Evolutionary conservation across 2,329 filamentous ascomycete genomes (phyloP).

Genomic region (Pseudogymnoascus sp.): DNA sequence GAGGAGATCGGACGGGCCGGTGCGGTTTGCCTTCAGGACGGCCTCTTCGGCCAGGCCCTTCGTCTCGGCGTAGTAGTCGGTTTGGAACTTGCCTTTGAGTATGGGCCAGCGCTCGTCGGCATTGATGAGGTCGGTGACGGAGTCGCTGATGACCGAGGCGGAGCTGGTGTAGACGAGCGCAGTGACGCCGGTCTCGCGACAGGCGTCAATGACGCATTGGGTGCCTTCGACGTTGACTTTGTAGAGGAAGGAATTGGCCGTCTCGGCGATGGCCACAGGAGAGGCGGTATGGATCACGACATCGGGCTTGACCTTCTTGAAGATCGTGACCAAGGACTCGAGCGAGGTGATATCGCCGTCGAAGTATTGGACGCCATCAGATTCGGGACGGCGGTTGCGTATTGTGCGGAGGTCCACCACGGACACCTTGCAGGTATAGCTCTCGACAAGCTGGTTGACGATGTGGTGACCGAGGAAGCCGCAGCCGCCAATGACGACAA

Average conservation of each 20-base stretch:
- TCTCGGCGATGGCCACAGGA: conserved; percentile 48
- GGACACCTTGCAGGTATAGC: conserved; percentile 47
- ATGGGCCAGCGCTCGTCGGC: conserved; percentile 77
- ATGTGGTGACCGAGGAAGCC: conserved; percentile 80
- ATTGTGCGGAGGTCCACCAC: conserved; percentile 66
- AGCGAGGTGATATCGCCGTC: conserved; percentile 70
- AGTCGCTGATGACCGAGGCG: conserved; percentile 79
- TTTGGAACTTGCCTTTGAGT: conserved; percentile 60
- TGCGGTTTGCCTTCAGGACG: conserved; percentile 67
- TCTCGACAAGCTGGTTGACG: conserved; percentile 62
- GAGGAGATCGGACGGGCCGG: conserved; percentile 49
- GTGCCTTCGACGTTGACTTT: conserved; percentile 89
- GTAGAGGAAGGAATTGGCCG: conserved; percentile 53
- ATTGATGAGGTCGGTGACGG: conserved; percentile 68
- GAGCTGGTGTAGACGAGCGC: conserved; percentile 87
- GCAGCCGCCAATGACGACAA: conserved; percentile 74
- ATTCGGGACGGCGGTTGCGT: conserved; percentile 53
- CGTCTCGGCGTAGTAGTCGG: conserved; percentile 81
- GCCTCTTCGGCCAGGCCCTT: conserved; percentile 78
- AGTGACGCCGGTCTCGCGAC: conserved; percentile 61
- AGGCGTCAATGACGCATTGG: conserved; percentile 64
- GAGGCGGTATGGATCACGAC: conserved; percentile 89
- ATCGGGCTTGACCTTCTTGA: conserved; percentile 61
- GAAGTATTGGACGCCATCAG: conserved; percentile 55
- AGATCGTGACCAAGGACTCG: conserved; percentile 50